These are phyloP conservation scores for Clonostachys chloroleuca DNA, from an alignment of 2,329 filamentous ascomycete species.

Conservation along the genomic window DNA sequence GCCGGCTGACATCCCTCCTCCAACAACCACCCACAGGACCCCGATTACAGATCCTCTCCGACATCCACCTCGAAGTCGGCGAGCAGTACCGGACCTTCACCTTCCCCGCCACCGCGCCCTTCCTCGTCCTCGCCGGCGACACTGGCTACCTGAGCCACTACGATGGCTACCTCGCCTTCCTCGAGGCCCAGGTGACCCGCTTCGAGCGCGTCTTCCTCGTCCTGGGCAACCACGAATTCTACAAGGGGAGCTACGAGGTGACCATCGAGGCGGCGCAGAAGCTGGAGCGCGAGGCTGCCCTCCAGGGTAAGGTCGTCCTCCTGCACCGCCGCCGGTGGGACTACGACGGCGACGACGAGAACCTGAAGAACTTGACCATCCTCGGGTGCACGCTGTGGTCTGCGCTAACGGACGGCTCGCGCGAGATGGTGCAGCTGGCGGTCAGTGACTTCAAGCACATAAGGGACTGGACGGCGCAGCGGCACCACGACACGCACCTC, in stretches of 20 bases:
- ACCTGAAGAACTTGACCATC: conserved; percentile 37
- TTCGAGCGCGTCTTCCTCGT: conserved; percentile 41
- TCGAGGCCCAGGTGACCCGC: conserved; percentile 29
- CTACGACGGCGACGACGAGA: conserved; percentile 13
- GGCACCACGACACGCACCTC: conserved; percentile 42
- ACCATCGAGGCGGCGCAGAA: conserved; percentile 27
- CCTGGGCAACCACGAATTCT: conserved; percentile 52
- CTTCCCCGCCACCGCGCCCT: conserved; percentile 31
- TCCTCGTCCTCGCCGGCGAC: conserved; percentile 43
- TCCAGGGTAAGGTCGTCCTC: conserved; percentile 32
- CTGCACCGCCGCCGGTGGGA: conserved; percentile 25
- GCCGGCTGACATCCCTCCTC: background rate
- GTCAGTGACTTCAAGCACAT: conserved; percentile 53
- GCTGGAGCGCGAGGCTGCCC: conserved; percentile 27
- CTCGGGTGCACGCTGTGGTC: conserved; percentile 58
- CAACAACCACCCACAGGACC: background rate
- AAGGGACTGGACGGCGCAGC: conserved; percentile 39
- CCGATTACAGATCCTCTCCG: conserved; percentile 33
- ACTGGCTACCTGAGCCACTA: conserved; percentile 44
- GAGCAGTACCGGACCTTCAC: conserved; percentile 34
- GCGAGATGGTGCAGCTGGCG: conserved; percentile 30
- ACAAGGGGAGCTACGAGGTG: conserved; percentile 30
- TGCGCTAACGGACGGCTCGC: conserved; percentile 30
- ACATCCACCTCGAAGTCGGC: conserved; percentile 43
- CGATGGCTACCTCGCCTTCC: conserved; percentile 35